Evolutionary conservation across 148 eudicot genomes (phyloP).

Genomic region (Vaccinium myrtillus): DNA sequence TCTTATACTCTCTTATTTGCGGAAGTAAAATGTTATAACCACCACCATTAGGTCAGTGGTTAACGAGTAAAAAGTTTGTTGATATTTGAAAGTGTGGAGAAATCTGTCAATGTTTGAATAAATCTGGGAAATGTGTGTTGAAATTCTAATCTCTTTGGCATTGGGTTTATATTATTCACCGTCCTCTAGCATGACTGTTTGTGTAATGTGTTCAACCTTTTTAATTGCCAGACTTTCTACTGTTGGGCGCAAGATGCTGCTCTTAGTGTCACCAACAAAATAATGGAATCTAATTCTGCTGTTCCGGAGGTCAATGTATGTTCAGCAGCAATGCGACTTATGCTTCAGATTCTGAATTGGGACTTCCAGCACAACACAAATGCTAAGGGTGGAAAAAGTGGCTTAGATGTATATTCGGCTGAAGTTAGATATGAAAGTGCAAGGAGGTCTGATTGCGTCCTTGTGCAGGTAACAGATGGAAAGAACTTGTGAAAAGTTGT

Average conservation of each 20-base stretch:
- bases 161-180: not conserved
- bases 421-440: constrained; percentile 48
- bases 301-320: constrained; percentile 85
- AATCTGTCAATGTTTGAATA: not conserved
- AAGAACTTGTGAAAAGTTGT: not conserved
- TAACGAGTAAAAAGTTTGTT: not conserved
- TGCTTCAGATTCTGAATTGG: constrained; percentile 96
- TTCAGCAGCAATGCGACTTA: constrained; percentile 69
- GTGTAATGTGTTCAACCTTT: not conserved
- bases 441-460: constrained; percentile 54
- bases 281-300: constrained; percentile 66
- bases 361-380: constrained; percentile 55
- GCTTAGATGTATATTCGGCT: constrained; percentile 53
- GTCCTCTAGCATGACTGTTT: not conserved
- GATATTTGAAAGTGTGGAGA: not conserved
- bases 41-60: not conserved
- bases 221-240: constrained; percentile 61
- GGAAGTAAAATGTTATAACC: not conserved
- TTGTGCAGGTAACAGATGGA: constrained; percentile 64
- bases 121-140: not conserved
- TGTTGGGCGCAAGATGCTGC: constrained; percentile 94
- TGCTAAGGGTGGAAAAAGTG: constrained; percentile 42
- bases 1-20: not conserved
- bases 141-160: constrained; percentile 4
- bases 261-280: constrained; percentile 55